These are phyloP conservation scores for Coelastrella sp. DNA, from an alignment of 139 green algal species.

Conservation along the genomic window DNA sequence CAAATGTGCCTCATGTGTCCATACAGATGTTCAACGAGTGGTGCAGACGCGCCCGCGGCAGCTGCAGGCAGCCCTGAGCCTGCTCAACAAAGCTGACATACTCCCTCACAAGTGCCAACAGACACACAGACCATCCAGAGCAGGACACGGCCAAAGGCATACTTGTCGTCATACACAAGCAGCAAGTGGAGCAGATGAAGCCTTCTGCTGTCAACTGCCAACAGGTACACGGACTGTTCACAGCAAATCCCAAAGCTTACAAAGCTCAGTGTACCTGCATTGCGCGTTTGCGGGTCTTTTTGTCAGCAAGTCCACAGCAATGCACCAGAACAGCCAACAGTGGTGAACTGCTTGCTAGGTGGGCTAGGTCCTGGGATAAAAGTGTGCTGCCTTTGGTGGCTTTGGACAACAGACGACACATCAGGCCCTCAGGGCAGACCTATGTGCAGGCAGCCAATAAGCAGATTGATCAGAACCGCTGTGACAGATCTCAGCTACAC, in stretches of 20 bases:
- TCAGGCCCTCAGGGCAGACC: slow-evolving; percentile 20
- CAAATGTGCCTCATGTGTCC: too few species aligned
- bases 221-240: too few species aligned
- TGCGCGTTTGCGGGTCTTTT: slow-evolving; percentile 26
- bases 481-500: not conserved
- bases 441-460: not conserved
- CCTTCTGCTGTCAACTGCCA: too few species aligned
- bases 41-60: too few species aligned
- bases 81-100: too few species aligned
- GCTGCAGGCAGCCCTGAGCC: too few species aligned
- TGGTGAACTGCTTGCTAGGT: not conserved
- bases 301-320: slow-evolving; percentile 15
- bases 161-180: too few species aligned
- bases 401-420: slow-evolving; percentile 37
- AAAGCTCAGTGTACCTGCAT: not conserved
- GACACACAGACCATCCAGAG: too few species aligned
- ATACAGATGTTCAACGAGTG: too few species aligned
- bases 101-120: too few species aligned
- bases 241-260: not conserved
- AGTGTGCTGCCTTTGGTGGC: slow-evolving; percentile 8
- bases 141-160: too few species aligned
- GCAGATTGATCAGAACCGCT: not conserved
- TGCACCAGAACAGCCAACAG: slow-evolving; percentile 21
- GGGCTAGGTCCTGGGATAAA: not conserved
- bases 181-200: too few species aligned